phyloP scores from a whole-genome alignment of 768 basidiomycete genomes.

The Trametes elegans region DNA sequence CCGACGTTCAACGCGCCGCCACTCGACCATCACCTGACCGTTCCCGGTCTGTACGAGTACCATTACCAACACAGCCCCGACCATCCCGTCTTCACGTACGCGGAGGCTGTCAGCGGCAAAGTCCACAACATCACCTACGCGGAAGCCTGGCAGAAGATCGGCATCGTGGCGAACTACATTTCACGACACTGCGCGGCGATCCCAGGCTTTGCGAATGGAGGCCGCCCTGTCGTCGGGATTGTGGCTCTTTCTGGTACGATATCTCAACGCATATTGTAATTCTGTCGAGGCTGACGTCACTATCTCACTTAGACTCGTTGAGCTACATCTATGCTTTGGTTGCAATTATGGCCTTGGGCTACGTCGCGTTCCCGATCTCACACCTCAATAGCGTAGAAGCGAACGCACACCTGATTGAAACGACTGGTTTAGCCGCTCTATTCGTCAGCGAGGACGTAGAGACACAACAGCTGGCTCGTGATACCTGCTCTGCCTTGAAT shows the following conservation, averaged over 20 bases:
- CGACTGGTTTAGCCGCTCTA: slow-evolving; percentile 21
- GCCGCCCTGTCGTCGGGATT: not conserved
- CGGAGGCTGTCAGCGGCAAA: slow-evolving; percentile 12
- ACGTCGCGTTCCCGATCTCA: slow-evolving; percentile 25
- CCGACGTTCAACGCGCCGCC: slow-evolving; percentile 34
- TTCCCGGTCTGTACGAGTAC: slow-evolving; percentile 38
- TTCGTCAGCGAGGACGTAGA: slow-evolving; percentile 21
- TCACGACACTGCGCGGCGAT: not conserved
- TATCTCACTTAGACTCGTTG: slow-evolving; percentile 22
- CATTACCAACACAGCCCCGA: slow-evolving; percentile 30
- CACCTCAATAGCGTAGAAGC: slow-evolving; percentile 26
- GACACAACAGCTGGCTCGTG: not conserved
- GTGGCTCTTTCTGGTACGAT: not conserved
- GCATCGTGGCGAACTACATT: slow-evolving; percentile 25
- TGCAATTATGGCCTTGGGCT: slow-evolving; percentile 22
- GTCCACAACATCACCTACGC: slow-evolving; percentile 24
- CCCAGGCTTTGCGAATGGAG: not conserved
- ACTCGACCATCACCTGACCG: slow-evolving; percentile 31
- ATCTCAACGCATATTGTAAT: not conserved
- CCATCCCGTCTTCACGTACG: slow-evolving; percentile 34
- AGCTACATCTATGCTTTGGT: slow-evolving; percentile 13
- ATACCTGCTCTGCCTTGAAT: not conserved
- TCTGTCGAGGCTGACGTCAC: not conserved
- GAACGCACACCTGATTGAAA: slow-evolving; percentile 32
- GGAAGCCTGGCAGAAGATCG: slow-evolving; percentile 27